Percentiles rank a stretch among this genome's conserved stretches.
Evolutionary conservation across 2,329 filamentous ascomycete species (phyloP).

Genomic region (Alternaria sp.): DNA sequence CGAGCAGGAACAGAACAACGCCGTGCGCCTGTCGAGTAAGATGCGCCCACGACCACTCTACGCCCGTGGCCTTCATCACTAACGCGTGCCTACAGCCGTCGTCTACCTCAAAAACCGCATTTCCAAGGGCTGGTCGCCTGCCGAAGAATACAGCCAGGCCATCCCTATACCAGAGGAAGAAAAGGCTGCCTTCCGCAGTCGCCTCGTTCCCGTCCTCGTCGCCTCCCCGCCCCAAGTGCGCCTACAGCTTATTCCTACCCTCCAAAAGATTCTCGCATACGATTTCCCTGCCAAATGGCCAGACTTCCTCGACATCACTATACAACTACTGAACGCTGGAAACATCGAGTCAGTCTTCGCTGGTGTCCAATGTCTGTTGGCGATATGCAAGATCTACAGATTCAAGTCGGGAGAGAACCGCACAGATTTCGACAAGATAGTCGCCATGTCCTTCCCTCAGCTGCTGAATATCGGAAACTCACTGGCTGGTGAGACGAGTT

Average conservation of each 20-base stretch:
- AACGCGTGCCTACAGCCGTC: slow-evolving; percentile 69
- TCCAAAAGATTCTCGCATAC: slow-evolving; percentile 94
- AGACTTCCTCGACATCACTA: slow-evolving; percentile 89
- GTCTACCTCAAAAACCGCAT: slow-evolving; percentile 99
- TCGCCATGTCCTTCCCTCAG: slow-evolving; percentile 88
- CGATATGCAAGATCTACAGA: slow-evolving; percentile 93
- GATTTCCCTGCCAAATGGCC: slow-evolving; percentile 97
- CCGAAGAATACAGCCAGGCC: slow-evolving; percentile 77
- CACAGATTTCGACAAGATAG: slow-evolving; percentile 91
- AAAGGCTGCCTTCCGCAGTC: slow-evolving; percentile 85
- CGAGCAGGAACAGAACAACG: slow-evolving; percentile 84
- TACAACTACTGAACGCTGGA: slow-evolving; percentile 87
- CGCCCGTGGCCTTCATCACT: slow-evolving; percentile 24
- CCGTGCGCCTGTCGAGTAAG: slow-evolving; percentile 86
- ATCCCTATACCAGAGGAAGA: slow-evolving; percentile 86
- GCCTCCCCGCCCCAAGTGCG: slow-evolving; percentile 82
- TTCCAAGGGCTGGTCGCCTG: slow-evolving; percentile 86
- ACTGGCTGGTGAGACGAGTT: slow-evolving; percentile 86
- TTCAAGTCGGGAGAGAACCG: slow-evolving; percentile 89
- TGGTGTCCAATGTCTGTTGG: slow-evolving; percentile 90
- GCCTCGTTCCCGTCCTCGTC: slow-evolving; percentile 88
- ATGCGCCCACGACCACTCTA: slow-evolving; percentile 27
- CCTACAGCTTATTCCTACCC: slow-evolving; percentile 90
- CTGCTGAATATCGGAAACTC: slow-evolving; percentile 87
- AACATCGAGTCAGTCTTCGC: slow-evolving; percentile 89